Evolutionary conservation across 2,329 filamentous ascomycete species (phyloP).

Genomic region (Penicillium sp.): DNA sequence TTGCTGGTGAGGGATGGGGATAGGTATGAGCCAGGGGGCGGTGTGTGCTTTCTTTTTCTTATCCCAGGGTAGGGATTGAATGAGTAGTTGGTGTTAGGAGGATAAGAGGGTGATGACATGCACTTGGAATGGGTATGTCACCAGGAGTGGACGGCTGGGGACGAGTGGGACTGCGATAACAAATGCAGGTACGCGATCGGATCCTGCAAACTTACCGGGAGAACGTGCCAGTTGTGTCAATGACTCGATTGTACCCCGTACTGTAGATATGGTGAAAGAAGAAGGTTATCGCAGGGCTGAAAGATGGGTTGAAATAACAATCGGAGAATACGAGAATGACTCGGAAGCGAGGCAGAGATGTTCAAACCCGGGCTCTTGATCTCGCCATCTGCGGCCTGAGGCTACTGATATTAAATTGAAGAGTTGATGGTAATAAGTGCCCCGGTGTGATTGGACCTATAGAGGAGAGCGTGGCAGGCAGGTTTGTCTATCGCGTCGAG

Average conservation of each 20-base stretch:
- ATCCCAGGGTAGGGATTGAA: not conserved
- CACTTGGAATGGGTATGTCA: not conserved
- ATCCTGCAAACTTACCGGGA: not conserved
- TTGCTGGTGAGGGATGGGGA: not conserved
- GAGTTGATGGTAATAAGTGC: not conserved
- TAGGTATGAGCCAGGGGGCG: not conserved
- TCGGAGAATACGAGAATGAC: conserved; percentile 1
- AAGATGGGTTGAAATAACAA: not conserved
- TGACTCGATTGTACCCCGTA: not conserved
- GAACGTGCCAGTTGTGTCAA: not conserved
- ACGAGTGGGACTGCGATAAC: conserved; percentile 13
- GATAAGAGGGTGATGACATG: not conserved
- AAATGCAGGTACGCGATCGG: conserved; percentile 21
- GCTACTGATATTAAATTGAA: not conserved
- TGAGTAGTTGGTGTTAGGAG: no score
- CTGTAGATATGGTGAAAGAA: not conserved
- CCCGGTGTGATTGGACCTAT: not conserved
- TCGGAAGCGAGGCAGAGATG: not conserved
- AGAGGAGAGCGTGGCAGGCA: not conserved
- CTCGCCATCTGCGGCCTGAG: conserved; percentile 3
- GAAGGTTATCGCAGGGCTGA: not conserved
- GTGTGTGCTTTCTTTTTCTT: not conserved
- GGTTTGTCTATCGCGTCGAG: not conserved
- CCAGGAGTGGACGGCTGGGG: not conserved
- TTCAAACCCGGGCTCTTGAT: conserved; percentile 1